Base-by-base conservation (phyloP, 495 filamentous ascomycete genomes). In the Lindgomyces ingoldianus region DNA sequence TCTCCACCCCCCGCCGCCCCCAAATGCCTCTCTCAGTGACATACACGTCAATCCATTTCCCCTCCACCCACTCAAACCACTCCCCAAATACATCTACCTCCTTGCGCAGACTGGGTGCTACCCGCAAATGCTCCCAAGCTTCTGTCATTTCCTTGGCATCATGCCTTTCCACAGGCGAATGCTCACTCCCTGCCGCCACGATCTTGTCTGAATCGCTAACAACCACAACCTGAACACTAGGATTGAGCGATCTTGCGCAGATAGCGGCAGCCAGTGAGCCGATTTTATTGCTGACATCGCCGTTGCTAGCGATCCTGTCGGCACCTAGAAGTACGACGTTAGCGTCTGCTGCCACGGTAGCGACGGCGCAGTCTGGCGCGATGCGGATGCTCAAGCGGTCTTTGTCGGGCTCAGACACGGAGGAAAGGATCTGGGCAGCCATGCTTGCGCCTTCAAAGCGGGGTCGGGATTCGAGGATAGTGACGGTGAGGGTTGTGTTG, bases 51-150 rank as follows among this genome's bases (percentile, higher is more conserved):
- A 89, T 76, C 25, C 81, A 72, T 1, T 61, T 51, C 3, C 77
- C 69, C 1, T 82, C 79, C 8, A 87, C 77, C 86, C 86, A 89
- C 73, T 91, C 87, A 58, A 89, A 89, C 57, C 85, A 87, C 14
- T 80, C 64, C 62, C 89, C 89, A 48, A 76, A 80, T 11, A 87
- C 76, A 12, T 72, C 41, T 0, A 83, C 77, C 3, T 67, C 57
- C 3, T 48, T 33, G 39, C 4, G 50, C 42, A 36, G 44, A 27
- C 49, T 42, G 14, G 14, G 39, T 18, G 16, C n/a, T 22, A 65
- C 36, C 1, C 29, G 49, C 25, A 68, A 25, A n/a, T 45, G 18
- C 11, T 21, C 19, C 60, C 61, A 69, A 2, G 48, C 39, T 1
- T n/a, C 46, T 4, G 36, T 60, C 6, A 68, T 2, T 30, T 68